Conservation (phyloP, 1,284 basidiomycete genomes). For the Moesziomyces antarcticus region DNA sequence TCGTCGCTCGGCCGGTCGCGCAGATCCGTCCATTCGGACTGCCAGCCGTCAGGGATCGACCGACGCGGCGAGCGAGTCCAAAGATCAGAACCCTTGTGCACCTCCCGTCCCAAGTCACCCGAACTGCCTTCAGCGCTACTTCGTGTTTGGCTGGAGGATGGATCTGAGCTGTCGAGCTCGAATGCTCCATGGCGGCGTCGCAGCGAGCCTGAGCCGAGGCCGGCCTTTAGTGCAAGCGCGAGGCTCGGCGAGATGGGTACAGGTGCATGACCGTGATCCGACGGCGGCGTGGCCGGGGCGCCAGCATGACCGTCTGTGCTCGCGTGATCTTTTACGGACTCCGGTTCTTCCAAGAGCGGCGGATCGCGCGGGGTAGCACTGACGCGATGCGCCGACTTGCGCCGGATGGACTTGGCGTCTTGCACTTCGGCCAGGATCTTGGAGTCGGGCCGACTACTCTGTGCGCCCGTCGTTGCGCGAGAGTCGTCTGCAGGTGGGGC, state of each 20-base stretch:
- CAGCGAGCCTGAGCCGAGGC: constrained; percentile 13
- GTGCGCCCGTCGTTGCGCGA: too few species aligned
- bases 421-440: neutral
- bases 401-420: constrained; percentile 1
- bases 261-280: constrained; percentile 15
- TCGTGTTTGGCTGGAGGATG: neutral
- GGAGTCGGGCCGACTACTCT: too few species aligned
- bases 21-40: constrained; percentile 18
- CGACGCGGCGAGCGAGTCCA: constrained; percentile 1
- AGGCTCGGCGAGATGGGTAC: constrained; percentile 10
- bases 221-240: constrained; percentile 16
- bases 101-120: too few species aligned
- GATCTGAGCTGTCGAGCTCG: neutral
- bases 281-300: neutral
- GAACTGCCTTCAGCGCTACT: too few species aligned
- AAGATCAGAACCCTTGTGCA: neutral
- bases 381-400: constrained; percentile 11
- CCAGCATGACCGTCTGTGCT: constrained; percentile 2
- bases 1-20: constrained; percentile 8
- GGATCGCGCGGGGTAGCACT: constrained; percentile 21
- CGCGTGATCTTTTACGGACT: constrained; percentile 6
- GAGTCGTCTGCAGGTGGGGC: neutral
- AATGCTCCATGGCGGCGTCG: neutral
- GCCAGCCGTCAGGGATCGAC: constrained; percentile 8
- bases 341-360: constrained; percentile 17